Evolutionary conservation across 2,329 filamentous ascomycete species (phyloP).

Genomic region (Chrysoporthe puriensis): DNA sequence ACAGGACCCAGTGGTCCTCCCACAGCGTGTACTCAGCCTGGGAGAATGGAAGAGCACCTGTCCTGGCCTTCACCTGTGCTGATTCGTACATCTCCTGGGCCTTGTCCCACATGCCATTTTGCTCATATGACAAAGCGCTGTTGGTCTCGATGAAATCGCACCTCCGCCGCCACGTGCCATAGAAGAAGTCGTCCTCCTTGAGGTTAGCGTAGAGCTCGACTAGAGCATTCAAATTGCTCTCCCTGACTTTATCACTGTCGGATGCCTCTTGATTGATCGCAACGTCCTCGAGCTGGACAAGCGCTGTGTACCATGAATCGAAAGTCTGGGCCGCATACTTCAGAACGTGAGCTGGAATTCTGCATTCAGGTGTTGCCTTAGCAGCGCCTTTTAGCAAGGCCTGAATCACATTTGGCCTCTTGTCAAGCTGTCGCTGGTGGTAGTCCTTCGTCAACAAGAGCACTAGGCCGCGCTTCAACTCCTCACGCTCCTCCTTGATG

Average conservation of each 20-base stretch:
- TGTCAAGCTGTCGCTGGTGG: constrained; percentile 91
- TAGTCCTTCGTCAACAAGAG: constrained; percentile 91
- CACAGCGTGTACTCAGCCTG: constrained; percentile 98
- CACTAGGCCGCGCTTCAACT: constrained; percentile 91
- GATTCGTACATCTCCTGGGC: constrained; percentile 96
- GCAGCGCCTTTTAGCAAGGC: constrained; percentile 88
- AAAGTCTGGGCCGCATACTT: constrained; percentile 95
- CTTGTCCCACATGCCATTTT: constrained; percentile 99
- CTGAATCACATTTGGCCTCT: constrained; percentile 92
- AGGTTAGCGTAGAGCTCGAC: constrained; percentile 88
- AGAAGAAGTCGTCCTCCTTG: constrained; percentile 96
- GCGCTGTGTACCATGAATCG: constrained; percentile 95
- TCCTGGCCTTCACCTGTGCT: constrained; percentile 95
- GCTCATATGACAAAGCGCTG: constrained; percentile 94
- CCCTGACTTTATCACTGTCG: constrained; percentile 81
- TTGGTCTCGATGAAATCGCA: constrained; percentile 98
- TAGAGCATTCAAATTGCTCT: constrained; percentile 96
- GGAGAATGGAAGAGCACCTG: constrained; percentile 93
- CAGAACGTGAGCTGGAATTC: constrained; percentile 92
- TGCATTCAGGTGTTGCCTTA: constrained; percentile 82
- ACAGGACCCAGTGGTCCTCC: constrained; percentile 99
- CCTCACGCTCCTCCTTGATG: constrained; percentile 82
- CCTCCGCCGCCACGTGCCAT: constrained; percentile 92
- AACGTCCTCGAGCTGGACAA: constrained; percentile 86
- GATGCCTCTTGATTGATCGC: constrained; percentile 79